These are phyloP conservation scores for Andrographis paniculata DNA, from an alignment of 305 asterid genomes.

Conservation along the genomic window DNA sequence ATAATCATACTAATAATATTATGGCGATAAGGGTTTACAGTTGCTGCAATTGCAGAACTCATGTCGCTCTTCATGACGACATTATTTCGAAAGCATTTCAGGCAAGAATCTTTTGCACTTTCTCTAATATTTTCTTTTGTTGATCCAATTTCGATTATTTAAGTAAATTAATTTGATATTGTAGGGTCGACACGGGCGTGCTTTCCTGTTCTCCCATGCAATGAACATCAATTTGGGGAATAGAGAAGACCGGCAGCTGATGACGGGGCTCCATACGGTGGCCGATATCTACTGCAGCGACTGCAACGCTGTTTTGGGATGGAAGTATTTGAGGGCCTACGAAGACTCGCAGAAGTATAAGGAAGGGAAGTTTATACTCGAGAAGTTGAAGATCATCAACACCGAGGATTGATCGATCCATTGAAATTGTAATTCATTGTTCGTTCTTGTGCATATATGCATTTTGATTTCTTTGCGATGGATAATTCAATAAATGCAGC, in stretches of 20 bases:
- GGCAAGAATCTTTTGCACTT: constrained; percentile 22
- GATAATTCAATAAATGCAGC: no score
- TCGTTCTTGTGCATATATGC: neutral
- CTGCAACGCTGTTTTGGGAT: constrained; percentile 43
- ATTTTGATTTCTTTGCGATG: neutral
- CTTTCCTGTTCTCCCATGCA: constrained; percentile 50
- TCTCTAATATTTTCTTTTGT: no score
- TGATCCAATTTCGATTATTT: neutral
- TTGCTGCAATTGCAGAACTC: constrained; percentile 36
- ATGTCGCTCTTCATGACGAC: constrained; percentile 38
- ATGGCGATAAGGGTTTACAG: constrained; percentile 27
- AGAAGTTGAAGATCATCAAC: neutral
- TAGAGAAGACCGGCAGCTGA: constrained; percentile 45
- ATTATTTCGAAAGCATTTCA: constrained; percentile 31
- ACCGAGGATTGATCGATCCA: no score
- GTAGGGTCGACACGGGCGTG: constrained; percentile 46
- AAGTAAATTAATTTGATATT: no score
- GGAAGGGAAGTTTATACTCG: neutral
- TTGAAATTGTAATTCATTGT: neutral
- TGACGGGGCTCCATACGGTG: constrained; percentile 53
- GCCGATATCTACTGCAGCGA: constrained; percentile 46
- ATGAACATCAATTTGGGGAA: constrained; percentile 36
- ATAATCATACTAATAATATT: no score
- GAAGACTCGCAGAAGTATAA: constrained; percentile 44
- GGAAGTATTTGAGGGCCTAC: constrained; percentile 50